Evolutionary conservation across 164 flowering plant genomes (phyloP), one percentile per base, ranked within the genome.

Genomic region (Tinospora cordifolia): DNA sequence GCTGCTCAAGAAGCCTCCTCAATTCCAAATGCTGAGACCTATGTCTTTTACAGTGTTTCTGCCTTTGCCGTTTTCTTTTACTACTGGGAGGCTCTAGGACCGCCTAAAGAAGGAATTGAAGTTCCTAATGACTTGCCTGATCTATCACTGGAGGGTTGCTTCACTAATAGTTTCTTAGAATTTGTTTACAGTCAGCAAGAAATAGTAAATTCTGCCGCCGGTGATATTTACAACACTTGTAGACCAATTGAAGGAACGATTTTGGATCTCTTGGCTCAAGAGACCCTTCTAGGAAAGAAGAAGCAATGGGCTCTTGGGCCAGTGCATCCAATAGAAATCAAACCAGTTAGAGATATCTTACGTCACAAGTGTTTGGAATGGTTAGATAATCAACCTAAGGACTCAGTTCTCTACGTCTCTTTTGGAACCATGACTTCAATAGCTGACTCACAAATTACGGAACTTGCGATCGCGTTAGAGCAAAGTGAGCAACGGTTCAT

Each of bases 271-370:
- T 39, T 88, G 1, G 65, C 46, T 9, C 71, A 66, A 17, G 64
- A 68, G 24, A 46, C 70, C 3, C 57, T 27, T 3, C 68, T 25
- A 9, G 69, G 63, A 41, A 39, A 21, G 51, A 69, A 66, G 69
- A 80, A 75, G 17, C 74, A 67, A 15, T 87, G 85, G 84, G 88
- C 87, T 3, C 13, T 88, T 1, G 90, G 92, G 1, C 90, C 92
- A 8, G 69, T 87, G 17, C 80, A 81, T 39, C 92, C 94, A 0
- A 66, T 85, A 6, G 34, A 8, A 39, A 9, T 26, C n/a, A 40
- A n/a, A 38, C 24, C 34, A 7, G 21, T 19, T 9, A 5, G 65
- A 40, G 36, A 21, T 1, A 5, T 57, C 14, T 2, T 1, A 0
- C 24, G 38, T 1, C 81, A 87, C 68, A 59, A 21, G 40, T 79